These are phyloP conservation scores for Achaetomiella virescens DNA, from an alignment of 495 filamentous ascomycete genomes.

Conservation along the genomic window DNA sequence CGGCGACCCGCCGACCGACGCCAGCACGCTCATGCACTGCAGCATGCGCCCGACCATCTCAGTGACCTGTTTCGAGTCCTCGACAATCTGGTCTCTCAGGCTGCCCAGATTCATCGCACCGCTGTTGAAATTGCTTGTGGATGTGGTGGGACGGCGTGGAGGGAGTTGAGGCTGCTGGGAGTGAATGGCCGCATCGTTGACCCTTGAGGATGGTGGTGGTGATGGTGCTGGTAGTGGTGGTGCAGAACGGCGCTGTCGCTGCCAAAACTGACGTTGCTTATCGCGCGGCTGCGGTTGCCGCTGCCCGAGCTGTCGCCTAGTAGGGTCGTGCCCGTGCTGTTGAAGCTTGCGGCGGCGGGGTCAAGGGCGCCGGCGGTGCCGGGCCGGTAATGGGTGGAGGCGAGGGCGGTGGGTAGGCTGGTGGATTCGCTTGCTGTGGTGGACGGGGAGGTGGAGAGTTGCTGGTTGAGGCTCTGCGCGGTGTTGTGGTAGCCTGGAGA, in stretches of 20 bases:
- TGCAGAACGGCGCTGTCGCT: slow-evolving; percentile 28
- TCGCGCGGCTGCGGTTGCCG: slow-evolving; percentile 60
- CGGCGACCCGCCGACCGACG: slow-evolving; percentile 58
- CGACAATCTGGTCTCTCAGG: slow-evolving; percentile 42
- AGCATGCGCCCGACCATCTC: slow-evolving; percentile 94
- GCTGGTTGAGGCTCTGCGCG: slow-evolving; percentile 9
- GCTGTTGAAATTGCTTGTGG: slow-evolving; percentile 25
- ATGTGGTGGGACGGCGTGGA: slow-evolving; percentile 24
- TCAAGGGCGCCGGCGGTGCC: slow-evolving; percentile 67
- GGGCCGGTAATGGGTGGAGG: slow-evolving; percentile 44
- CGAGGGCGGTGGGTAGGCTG: slow-evolving; percentile 32
- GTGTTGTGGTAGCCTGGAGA: slow-evolving; percentile 29
- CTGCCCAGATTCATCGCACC: slow-evolving; percentile 28
- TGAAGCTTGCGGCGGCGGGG: slow-evolving; percentile 63
- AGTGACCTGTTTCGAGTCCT: slow-evolving; percentile 79
- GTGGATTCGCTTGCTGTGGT: slow-evolving; percentile 34
- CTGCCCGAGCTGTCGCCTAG: slow-evolving; percentile 54
- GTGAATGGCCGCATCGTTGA: slow-evolving; percentile 46
- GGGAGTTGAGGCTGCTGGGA: slow-evolving; percentile 38
- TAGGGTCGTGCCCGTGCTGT: slow-evolving; percentile 69
- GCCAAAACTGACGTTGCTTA: slow-evolving; percentile 78
- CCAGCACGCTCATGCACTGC: slow-evolving; percentile 88
- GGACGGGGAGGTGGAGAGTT: slow-evolving; percentile 28
- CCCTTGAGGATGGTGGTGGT: no score
- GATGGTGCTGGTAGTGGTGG: no score